These are phyloP conservation scores for Neurospora sp. DNA, from an alignment of 495 filamentous ascomycete species.

Conservation along the genomic window DNA sequence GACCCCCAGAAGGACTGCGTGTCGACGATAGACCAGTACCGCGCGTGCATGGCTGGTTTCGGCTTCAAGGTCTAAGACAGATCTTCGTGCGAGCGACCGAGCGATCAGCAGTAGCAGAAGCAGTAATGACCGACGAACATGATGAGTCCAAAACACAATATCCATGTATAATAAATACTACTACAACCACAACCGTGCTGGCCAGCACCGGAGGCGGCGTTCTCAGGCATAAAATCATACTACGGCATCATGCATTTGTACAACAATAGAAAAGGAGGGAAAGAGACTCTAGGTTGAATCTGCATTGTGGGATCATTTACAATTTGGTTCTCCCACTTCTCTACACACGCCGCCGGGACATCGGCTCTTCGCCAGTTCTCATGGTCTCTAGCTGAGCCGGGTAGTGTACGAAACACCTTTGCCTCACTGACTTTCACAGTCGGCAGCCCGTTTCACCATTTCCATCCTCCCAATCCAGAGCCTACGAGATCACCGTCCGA, in stretches of 20 bases:
- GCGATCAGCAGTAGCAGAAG: background rate
- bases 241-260: background rate
- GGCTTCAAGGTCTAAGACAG: constrained; percentile 64
- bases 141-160: background rate
- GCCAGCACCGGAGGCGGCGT: background rate
- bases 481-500: background rate
- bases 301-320: background rate
- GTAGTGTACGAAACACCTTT: background rate
- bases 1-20: constrained; percentile 73
- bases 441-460: background rate
- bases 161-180: background rate
- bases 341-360: background rate
- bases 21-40: constrained; percentile 72
- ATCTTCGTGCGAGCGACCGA: background rate
- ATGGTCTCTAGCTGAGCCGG: background rate
- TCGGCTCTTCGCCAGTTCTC: background rate
- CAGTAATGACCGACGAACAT: background rate
- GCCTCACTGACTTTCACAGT: background rate
- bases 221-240: background rate
- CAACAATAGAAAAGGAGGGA: background rate
- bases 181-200: background rate
- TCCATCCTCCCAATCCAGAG: background rate
- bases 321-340: background rate
- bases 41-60: constrained; percentile 85
- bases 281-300: background rate